Base-by-base conservation (phyloP, 441 rosid genomes). In the Erodium texanum region DNA sequence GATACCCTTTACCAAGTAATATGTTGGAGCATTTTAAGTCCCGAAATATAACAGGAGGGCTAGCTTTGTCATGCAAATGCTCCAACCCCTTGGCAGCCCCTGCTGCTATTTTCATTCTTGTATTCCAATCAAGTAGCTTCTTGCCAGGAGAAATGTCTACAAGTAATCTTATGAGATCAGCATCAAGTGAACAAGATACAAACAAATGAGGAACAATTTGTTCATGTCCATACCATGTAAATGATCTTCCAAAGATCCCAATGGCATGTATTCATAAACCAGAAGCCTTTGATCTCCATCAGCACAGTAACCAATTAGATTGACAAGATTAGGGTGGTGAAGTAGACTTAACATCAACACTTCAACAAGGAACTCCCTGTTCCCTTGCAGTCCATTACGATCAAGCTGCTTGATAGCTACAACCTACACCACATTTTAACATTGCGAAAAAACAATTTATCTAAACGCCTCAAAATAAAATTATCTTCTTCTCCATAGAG, bases 51-150 rank as follows among this genome's bases (percentile, higher is more conserved):
- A 93, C 97, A 11, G 98, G 97, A 3, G 98, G 97, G 11, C 73
- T 89, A 74, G 94, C 91, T 82, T 82, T 84, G 71, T 93, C 94
- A 7, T 93, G 96, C 71, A 93, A 80, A 78, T 93, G 83, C 82
- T 87, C 94, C 84, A 93, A 71, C 14, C 98, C 98, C 75, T 89
- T 89, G 6, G 97, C 98, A 76, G 96, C 98, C 66, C 98, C 98
- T 0, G 97, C 96, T 74, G 98, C 97, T 76, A 93, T 81, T 74
- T 83, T 93, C 98, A 93, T 90, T 76, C 99, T 82, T 15, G 95
- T 85, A 77, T 78, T 89, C 98, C 98, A 93, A 68, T 93, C 97
- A 24, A 93, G 90, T 68, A 66, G 83, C 62, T 80, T 86, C 80
- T 75, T 83, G 78, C 91, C 93, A 2, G 80, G 84, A 3, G 92